These are phyloP conservation scores for Misopates orontium DNA, from an alignment of 257 asterid species.

Conservation along the genomic window DNA sequence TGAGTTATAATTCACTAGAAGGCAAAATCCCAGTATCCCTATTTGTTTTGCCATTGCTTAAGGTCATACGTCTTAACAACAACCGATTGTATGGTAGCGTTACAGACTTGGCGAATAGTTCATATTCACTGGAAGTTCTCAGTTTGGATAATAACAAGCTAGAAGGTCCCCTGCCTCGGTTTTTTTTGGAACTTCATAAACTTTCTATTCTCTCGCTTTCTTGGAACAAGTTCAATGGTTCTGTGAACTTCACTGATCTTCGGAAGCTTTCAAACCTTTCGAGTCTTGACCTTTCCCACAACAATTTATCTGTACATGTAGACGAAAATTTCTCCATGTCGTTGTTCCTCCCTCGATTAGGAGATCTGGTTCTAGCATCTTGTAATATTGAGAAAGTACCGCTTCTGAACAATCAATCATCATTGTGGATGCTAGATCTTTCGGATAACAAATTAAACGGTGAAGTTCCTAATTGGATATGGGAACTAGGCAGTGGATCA, in stretches of 20 bases:
- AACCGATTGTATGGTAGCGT: constrained; percentile 48
- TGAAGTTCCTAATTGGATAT: not conserved
- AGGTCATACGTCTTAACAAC: constrained; percentile 28
- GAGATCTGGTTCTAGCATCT: constrained; percentile 37
- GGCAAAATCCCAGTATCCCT: constrained; percentile 48
- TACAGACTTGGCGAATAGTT: constrained; percentile 15
- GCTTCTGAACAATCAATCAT: constrained; percentile 40
- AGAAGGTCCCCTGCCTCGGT: constrained; percentile 52
- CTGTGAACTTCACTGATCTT: constrained; percentile 34
- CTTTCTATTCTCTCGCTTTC: constrained; percentile 40
- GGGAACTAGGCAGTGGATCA: too few relatives aligned
- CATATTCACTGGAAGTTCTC: constrained; percentile 21
- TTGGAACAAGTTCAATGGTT: constrained; percentile 50
- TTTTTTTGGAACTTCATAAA: constrained; percentile 39
- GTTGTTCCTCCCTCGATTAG: constrained; percentile 37
- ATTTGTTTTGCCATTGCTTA: too few relatives aligned
- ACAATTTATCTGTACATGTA: constrained; percentile 31
- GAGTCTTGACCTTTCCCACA: constrained; percentile 43
- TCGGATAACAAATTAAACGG: constrained; percentile 50
- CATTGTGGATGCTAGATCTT: constrained; percentile 50
- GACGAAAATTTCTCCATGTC: constrained; percentile 23
- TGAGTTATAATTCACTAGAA: constrained; percentile 41
- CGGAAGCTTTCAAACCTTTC: constrained; percentile 29
- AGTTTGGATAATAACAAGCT: constrained; percentile 4
- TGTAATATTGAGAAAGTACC: constrained; percentile 53